Base-by-base conservation (phyloP, 1,139 yeast species). In the Pneumocystis murina region DNA sequence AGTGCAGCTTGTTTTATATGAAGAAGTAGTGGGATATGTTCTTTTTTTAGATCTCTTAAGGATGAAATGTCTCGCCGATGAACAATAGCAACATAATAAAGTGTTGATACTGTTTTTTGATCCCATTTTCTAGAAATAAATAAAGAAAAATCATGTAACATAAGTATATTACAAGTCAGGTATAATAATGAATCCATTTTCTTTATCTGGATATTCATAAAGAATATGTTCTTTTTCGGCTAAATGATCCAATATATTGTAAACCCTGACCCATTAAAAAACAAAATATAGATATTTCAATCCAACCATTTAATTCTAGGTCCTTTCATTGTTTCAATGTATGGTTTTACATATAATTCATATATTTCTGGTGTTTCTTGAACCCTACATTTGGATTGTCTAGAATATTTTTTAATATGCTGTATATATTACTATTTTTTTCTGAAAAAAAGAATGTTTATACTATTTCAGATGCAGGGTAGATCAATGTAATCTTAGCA, bases 71-170 rank as follows among this genome's bases (percentile, higher is more conserved):
- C 92, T 2, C 75, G 78, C 63, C 95, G 76, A 66, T 82, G 82
- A 3, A 86, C 94, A 66, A 94, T 85, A 12, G 89, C 86, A 62
- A 89, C 84, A 69, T 91, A 75, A 71, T 92, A 91, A 66, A 94
- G 75, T 1, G 91, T 75, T 30, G 83, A 87, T 72, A 86, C 68
- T 61, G 83, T 84, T 62, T 80, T 75, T 12, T 87, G 84, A 72
- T 92, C 97, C 99, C 99, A 92, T 73, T 91, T 91, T 89, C 89
- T 87, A 71, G 85, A 92, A 0, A 30, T 30, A 3, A 36, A 17
- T 30, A 90, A 91, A 59, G 85, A 75, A 59, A 86, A 74, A 24
- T 35, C 28, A 14, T 33, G 61, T 8, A 7, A 17, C 14, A 2
- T 38, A 24, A 36, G 8, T 40, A 33, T 30, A 12, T 40, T 64